Percentiles rank a stretch among this genome's conserved stretches.
Conservation (phyloP, 1,284 basidiomycete species). For the Trichosporon faecale region DNA sequence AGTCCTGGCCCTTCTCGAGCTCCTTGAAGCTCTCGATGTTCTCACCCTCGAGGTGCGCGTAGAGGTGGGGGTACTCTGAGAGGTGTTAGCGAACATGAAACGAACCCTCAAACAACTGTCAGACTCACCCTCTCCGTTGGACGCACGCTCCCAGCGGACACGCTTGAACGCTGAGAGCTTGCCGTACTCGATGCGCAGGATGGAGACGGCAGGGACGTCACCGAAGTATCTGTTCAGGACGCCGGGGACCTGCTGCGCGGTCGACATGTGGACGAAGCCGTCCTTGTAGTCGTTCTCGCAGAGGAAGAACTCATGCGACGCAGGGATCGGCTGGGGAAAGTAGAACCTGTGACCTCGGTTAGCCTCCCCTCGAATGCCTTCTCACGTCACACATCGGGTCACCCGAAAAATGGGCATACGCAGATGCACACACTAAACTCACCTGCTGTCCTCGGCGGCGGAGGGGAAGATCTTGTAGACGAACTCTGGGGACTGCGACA, state of each 20-base stretch:
- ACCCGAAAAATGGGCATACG: not conserved
- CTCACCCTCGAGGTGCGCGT: slow-evolving; percentile 57
- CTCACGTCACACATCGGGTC: not conserved
- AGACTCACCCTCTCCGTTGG: slow-evolving; percentile 40
- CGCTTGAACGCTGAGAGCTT: slow-evolving; percentile 40
- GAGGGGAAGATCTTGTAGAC: slow-evolving; percentile 51
- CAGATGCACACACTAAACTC: slow-evolving; percentile 14
- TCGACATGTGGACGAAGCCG: slow-evolving; percentile 65
- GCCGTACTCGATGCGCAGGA: slow-evolving; percentile 55
- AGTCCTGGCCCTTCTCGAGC: slow-evolving; percentile 29
- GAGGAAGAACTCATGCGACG: slow-evolving; percentile 35
- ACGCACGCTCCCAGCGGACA: slow-evolving; percentile 36
- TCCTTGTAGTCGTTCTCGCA: slow-evolving; percentile 42
- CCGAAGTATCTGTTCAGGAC: slow-evolving; percentile 61
- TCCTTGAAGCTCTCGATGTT: slow-evolving; percentile 53
- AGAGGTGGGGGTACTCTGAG: slow-evolving; percentile 46
- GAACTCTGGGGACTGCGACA: slow-evolving; percentile 35
- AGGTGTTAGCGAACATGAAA: not conserved
- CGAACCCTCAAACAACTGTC: no score
- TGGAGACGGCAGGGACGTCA: slow-evolving; percentile 51
- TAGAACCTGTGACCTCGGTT: slow-evolving; percentile 10
- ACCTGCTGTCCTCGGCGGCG: slow-evolving; percentile 44
- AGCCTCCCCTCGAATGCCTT: not conserved
- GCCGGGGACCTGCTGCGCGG: slow-evolving; percentile 58
- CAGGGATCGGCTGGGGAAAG: slow-evolving; percentile 38